Evolutionary conservation across 371 early-diverging fungal genomes (phyloP).

Genomic region (Mortierella sp.): DNA sequence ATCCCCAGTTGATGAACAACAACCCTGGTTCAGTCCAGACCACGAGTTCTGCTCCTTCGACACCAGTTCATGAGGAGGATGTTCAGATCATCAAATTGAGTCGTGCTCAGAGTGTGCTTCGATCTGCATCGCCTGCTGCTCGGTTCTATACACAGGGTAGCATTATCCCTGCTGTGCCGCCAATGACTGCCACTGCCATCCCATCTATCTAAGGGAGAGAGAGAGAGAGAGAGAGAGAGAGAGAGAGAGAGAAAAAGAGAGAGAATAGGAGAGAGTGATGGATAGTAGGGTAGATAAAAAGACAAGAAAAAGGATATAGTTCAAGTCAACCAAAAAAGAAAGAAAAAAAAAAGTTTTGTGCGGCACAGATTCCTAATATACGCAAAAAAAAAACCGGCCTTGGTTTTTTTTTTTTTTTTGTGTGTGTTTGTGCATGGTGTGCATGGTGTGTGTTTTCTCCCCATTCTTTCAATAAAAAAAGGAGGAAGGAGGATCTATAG

Average conservation of each 20-base stretch:
- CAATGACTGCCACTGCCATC: constrained; percentile 7
- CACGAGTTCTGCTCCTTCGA: not conserved
- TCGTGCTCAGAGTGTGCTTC: constrained; percentile 41
- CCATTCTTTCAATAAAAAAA: not conserved
- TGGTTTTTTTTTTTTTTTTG: no score
- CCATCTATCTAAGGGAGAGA: constrained; percentile 6
- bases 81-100: constrained; percentile 43
- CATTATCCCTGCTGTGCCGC: constrained; percentile 36
- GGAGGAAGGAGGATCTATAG: not conserved
- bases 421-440: not conserved
- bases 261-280: not conserved
- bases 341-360: no score
- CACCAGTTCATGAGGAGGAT: constrained; percentile 29
- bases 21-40: not conserved
- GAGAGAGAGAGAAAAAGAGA: not conserved
- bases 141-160: constrained; percentile 45
- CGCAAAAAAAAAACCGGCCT: no score
- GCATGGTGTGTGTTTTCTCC: not conserved
- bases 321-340: no score
- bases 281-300: no score
- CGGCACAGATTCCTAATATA: no score
- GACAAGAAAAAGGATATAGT: not conserved
- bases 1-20: no score
- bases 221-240: no score
- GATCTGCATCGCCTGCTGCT: constrained; percentile 35